Evolutionary conservation across 2,329 filamentous ascomycete species (phyloP).

Genomic region (Aspergillus aculeatinus): DNA sequence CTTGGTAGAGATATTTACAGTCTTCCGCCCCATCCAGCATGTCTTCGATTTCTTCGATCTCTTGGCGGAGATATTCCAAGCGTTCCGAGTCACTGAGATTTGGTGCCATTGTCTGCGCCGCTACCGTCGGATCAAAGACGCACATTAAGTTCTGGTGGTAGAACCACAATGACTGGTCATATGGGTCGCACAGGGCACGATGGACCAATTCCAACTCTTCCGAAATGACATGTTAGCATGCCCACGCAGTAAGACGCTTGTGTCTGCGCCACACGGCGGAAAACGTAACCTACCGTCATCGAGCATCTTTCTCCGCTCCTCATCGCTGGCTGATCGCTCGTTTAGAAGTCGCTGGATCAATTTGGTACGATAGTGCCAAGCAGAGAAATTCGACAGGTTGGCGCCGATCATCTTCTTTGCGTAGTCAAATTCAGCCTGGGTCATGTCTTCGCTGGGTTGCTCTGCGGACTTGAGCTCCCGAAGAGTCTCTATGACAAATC

Average conservation of each 20-base stretch:
- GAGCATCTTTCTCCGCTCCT: conserved; percentile 66
- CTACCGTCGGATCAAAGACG: conserved; percentile 57
- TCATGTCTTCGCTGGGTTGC: conserved; percentile 59
- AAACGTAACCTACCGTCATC: conserved; percentile 58
- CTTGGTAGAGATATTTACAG: conserved; percentile 88
- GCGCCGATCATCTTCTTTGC: conserved; percentile 81
- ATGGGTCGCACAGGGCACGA: conserved; percentile 80
- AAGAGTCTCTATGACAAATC: conserved; percentile 72
- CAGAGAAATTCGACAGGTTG: conserved; percentile 95
- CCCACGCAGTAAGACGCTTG: neutral
- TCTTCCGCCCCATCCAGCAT: conserved; percentile 65
- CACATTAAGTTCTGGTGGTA: conserved; percentile 88
- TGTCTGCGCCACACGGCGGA: neutral
- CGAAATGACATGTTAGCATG: conserved; percentile 5
- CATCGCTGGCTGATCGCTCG: conserved; percentile 65
- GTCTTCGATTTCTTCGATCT: conserved; percentile 72
- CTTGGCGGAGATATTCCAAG: conserved; percentile 63
- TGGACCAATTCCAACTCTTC: conserved; percentile 73
- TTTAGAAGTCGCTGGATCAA: conserved; percentile 74
- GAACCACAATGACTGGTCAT: conserved; percentile 96
- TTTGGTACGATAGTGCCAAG: conserved; percentile 88
- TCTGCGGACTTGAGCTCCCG: conserved; percentile 54
- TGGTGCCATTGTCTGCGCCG: conserved; percentile 61
- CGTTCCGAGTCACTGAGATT: conserved; percentile 63
- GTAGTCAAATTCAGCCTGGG: conserved; percentile 80